phyloP scores from a whole-genome alignment of 2,329 filamentous ascomycete genomes.

The Alternaria sp. region DNA sequence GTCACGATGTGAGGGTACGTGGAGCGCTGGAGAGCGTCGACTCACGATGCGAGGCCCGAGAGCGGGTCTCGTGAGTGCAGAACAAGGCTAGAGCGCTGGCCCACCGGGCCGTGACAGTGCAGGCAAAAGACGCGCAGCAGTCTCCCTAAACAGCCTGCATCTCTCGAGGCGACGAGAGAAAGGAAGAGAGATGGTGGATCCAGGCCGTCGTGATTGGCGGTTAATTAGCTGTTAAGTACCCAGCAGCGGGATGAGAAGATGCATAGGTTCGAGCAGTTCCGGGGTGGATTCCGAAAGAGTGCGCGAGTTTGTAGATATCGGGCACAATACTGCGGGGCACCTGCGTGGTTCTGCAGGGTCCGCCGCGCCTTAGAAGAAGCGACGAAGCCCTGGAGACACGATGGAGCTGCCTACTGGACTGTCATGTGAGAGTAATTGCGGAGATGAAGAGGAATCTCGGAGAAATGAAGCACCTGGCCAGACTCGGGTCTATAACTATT shows the following conservation, averaged over 20 bases:
- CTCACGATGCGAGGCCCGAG: slow-evolving; percentile 31
- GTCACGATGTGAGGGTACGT: slow-evolving; percentile 30
- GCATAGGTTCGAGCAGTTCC: slow-evolving; percentile 16
- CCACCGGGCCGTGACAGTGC: slow-evolving; percentile 37
- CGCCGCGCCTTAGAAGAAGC: slow-evolving; percentile 16
- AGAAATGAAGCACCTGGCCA: slow-evolving; percentile 15
- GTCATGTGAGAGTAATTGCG: slow-evolving; percentile 14
- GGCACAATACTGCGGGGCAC: slow-evolving; percentile 27
- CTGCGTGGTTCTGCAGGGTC: slow-evolving; percentile 32
- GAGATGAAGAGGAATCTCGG: slow-evolving; percentile 10
- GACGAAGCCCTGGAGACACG: slow-evolving; percentile 14
- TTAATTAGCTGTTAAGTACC: slow-evolving; percentile 24
- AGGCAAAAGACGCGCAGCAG: slow-evolving; percentile 20
- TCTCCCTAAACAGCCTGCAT: slow-evolving; percentile 15
- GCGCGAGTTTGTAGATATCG: slow-evolving; percentile 2
- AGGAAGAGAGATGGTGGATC: slow-evolving; percentile 4
- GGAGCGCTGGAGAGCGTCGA: slow-evolving; percentile 30
- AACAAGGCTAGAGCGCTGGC: slow-evolving; percentile 38
- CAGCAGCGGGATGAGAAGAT: slow-evolving; percentile 27
- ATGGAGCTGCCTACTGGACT: slow-evolving; percentile 7
- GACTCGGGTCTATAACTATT: neutral
- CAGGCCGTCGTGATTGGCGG: slow-evolving; percentile 32
- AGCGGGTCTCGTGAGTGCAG: slow-evolving; percentile 45
- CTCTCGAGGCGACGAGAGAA: slow-evolving; percentile 11
- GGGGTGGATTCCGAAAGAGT: slow-evolving; percentile 25